Evolutionary conservation across 106 monocot genomes (phyloP).

Genomic region (Phalaenopsis aphrodite): DNA sequence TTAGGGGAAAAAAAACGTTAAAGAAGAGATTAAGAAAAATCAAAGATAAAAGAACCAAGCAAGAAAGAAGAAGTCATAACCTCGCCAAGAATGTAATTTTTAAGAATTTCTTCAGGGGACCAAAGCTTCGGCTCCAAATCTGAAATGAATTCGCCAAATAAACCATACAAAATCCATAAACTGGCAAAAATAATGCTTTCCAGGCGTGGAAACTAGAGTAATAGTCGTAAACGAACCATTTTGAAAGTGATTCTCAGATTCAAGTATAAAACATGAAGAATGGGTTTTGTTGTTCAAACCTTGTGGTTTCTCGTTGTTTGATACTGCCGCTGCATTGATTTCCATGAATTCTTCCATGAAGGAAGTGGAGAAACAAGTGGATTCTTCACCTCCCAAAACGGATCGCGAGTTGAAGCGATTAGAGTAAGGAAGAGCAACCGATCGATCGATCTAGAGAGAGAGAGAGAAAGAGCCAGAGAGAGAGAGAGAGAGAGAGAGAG

Average conservation of each 20-base stretch:
- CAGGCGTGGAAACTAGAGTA: neutral
- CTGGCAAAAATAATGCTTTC: neutral
- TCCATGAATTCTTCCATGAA: neutral
- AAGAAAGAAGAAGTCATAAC: slow-evolving; percentile 7
- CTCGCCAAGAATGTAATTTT: slow-evolving; percentile 11
- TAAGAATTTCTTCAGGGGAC: slow-evolving; percentile 1
- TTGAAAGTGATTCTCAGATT: neutral
- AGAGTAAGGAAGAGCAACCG: neutral
- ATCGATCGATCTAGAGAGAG: neutral
- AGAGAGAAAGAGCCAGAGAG: neutral
- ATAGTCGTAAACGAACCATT: neutral
- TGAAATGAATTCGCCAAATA: slow-evolving; percentile 8
- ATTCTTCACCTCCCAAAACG: neutral
- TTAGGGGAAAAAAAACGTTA: neutral
- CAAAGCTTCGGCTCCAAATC: neutral
- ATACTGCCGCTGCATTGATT: neutral
- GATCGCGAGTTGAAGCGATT: neutral
- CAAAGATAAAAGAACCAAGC: neutral
- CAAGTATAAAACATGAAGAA: neutral
- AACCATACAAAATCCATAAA: neutral
- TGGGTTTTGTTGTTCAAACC: neutral
- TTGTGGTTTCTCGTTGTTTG: neutral
- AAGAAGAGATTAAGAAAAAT: neutral
- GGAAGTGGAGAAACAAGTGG: neutral
- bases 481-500: slow-evolving; percentile 23